Conservation (phyloP, 805 yeast genomes). For the Candida stauntonica region DNA sequence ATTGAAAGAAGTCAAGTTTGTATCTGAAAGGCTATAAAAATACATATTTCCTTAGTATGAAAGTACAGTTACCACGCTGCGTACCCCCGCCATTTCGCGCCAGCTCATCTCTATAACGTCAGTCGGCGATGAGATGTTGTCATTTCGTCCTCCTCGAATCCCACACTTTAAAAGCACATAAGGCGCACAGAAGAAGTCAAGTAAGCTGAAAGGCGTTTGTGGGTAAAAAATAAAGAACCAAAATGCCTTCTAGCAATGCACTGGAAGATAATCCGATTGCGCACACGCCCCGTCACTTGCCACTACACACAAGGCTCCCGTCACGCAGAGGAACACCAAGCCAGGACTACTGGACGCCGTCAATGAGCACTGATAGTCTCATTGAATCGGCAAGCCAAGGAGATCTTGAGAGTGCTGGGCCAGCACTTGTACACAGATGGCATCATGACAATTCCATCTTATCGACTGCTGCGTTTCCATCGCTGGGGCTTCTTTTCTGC, state of each 20-base stretch:
- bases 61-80: too few relatives aligned
- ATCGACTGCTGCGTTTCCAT: slow-evolving; percentile 61
- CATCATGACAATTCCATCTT: slow-evolving; percentile 65
- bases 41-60: too few relatives aligned
- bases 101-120: too few relatives aligned
- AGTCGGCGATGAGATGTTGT: background rate
- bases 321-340: slow-evolving; percentile 16
- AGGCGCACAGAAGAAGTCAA: background rate
- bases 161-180: too few relatives aligned
- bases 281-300: slow-evolving; percentile 14
- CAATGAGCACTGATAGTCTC: too few relatives aligned
- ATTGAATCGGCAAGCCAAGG: background rate
- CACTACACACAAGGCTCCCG: slow-evolving; percentile 17
- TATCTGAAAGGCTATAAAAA: slow-evolving; percentile 1
- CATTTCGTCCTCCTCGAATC: too few relatives aligned
- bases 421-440: slow-evolving; percentile 66
- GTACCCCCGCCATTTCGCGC: too few relatives aligned
- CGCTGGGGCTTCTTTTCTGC: slow-evolving; percentile 60
- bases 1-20: slow-evolving; percentile 14
- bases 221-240: background rate
- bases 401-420: background rate
- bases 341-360: slow-evolving; percentile 5
- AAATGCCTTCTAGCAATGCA: slow-evolving; percentile 13
- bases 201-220: background rate
- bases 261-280: slow-evolving; percentile 20